Percentiles rank a stretch among this genome's conserved stretches.
Evolutionary conservation across 768 basidiomycete species (phyloP).

Genomic region (Hypsizygus marmoreus): DNA sequence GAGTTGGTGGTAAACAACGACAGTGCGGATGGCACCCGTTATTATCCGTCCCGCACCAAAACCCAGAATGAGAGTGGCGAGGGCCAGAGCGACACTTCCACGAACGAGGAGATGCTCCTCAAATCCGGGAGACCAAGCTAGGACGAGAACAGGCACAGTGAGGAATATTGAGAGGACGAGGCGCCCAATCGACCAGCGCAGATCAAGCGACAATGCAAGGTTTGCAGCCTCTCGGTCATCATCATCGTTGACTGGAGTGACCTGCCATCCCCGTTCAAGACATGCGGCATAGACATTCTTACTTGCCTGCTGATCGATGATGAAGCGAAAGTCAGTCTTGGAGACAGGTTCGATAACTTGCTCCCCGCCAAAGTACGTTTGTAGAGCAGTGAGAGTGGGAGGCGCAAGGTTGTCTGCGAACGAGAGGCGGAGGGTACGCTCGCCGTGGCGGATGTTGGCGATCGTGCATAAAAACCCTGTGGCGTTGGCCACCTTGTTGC

Average conservation of each 20-base stretch:
- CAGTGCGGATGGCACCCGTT: conserved; percentile 32
- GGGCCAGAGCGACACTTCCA: conserved; percentile 35
- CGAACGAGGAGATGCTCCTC: conserved; percentile 32
- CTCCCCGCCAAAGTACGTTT: neutral
- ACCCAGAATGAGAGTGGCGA: conserved; percentile 40
- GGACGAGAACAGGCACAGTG: conserved; percentile 41
- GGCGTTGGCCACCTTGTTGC: conserved; percentile 16
- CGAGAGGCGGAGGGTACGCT: conserved; percentile 24
- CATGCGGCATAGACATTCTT: too few relatives aligned
- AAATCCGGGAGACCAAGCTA: conserved; percentile 42
- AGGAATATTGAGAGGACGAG: conserved; percentile 29
- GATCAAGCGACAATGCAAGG: conserved; percentile 33
- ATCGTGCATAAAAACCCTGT: conserved; percentile 16
- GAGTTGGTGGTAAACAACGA: conserved; percentile 35
- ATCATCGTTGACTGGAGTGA: conserved; percentile 14
- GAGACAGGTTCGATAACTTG: too few relatives aligned
- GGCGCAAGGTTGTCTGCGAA: too few relatives aligned
- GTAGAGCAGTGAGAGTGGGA: conserved; percentile 13
- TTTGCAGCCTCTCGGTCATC: conserved; percentile 25
- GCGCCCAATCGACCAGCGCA: conserved; percentile 30
- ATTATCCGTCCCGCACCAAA: conserved; percentile 39
- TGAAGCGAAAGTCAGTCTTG: conserved; percentile 17
- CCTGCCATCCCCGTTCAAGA: too few relatives aligned
- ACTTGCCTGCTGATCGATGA: too few relatives aligned
- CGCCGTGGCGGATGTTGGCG: conserved; percentile 18